Evolutionary conservation across 495 filamentous ascomycete species (phyloP), one percentile per base, ranked within the genome.

Genomic region (Aspergillus cristatus): DNA sequence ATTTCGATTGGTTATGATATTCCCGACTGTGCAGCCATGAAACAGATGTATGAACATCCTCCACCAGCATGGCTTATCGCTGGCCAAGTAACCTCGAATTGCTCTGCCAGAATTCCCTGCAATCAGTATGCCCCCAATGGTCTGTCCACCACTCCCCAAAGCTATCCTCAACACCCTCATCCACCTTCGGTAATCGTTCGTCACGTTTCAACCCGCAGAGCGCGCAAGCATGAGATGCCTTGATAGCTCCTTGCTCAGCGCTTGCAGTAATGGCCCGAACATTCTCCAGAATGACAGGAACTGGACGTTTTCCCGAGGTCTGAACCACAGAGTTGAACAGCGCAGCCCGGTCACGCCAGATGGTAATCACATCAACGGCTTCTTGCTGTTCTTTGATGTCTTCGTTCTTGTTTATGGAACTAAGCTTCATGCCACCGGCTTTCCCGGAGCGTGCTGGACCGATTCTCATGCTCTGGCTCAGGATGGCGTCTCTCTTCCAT

Each of bases 61-160:
- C n/a, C n/a, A n/a, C n/a, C n/a, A n/a, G n/a, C n/a, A n/a, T n/a
- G n/a, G n/a, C n/a, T n/a, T 57, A 90, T 46, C 80, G 70, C 56
- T 81, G 76, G 46, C 68, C 66, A 47, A 94, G 65, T 35, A 69
- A 61, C 14, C 61, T 60, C 48, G 77, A 79, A 58, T 93, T 79
- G 46, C 74, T 70, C 34, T 82, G 63, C 91, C 91, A 98, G 49
- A 94, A 96, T 38, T 73, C 75, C 51, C 73, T 72, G 58, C 91
- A 98, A 37, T 75, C 74, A 12, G 78, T 61, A 64, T 94, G 82
- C 30, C 82, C 80, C 86, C 86, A 93, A 58, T 89, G 80, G 25
- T 93, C 84, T 11, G 82, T 70, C 91, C 91, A 98, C 86, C 86
- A 96, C 60, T 96, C 88, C 28, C 85, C 86, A 65, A 94, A 89